Evolutionary conservation across 2,329 filamentous ascomycete genomes (phyloP), one percentile per base, ranked within the genome.

Genomic region (Ophiostoma sp.): DNA sequence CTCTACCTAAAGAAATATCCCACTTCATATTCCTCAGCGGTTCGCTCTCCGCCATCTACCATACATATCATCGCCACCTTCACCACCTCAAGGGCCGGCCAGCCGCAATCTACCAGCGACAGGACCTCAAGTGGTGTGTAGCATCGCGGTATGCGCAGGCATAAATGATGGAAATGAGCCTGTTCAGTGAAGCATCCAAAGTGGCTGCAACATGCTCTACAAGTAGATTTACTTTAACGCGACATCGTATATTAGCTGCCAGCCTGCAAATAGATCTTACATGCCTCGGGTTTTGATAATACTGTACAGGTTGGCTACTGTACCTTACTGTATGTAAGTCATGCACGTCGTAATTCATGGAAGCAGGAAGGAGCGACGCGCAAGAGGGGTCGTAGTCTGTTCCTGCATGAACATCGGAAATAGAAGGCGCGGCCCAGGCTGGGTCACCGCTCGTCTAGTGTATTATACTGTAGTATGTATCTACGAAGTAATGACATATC

Each of bases 361-460:
- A 57, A 27, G 52, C 52, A 66, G 64, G 64, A 66, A 66, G 35
- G 64, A 27, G 35, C 64, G 64, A 39, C 33, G 64, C 36, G 64
- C 60, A 66, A 66, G 33, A 66, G 39, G 66, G 39, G 20, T 31
- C n/a, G 23, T 7, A 33, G 23, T 15, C 27, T 35, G 66, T 67
- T 67, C 66, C 66, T 67, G 66, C 66, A 54, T 52, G 27, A 54
- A 17, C 15, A 31, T 67, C 65, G 65, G 65, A 44, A 41, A 67
- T 44, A 44, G 66, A 52, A 54, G 27, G 52, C 23, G 66, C 36
- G 4, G 65, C 31, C 62, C 57, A 62, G 57, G 27, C 57, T 62
- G 27, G 10, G 27, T 17, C 57, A 33, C 27, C 52, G 52, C 52
- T 54, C 52, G 36, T 39, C 36, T 8, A 39, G 11, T 54, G 20